Percentiles rank a stretch among this genome's conserved stretches.
Evolutionary conservation across 306 rosid species (phyloP).

Genomic region (Rosa persica): DNA sequence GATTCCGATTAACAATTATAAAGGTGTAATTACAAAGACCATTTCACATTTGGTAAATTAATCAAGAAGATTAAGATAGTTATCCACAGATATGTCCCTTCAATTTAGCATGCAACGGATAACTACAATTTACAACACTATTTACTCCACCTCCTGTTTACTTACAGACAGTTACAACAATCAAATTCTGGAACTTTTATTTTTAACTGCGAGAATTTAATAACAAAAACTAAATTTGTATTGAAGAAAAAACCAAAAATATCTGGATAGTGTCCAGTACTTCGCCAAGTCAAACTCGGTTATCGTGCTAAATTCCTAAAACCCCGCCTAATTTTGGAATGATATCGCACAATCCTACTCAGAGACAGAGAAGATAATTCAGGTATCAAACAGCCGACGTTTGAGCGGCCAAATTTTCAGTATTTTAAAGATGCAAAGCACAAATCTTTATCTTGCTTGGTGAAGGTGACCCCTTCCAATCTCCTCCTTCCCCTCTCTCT

Average conservation of each 20-base stretch:
- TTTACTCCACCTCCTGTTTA: background rate
- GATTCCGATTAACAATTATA: background rate
- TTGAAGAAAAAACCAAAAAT: background rate
- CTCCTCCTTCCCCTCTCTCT: background rate
- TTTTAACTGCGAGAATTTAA: background rate
- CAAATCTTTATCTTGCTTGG: background rate
- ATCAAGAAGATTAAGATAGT: background rate
- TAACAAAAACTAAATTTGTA: background rate
- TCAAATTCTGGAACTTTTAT: background rate
- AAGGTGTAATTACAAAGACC: too few relatives aligned
- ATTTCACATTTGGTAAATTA: too few relatives aligned
- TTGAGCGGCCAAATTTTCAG: background rate
- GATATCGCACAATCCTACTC: background rate
- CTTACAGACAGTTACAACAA: background rate
- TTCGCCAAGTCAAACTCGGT: slow-evolving; percentile 1
- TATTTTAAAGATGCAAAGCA: background rate
- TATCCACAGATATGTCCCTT: background rate
- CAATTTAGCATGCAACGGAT: background rate
- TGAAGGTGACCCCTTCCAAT: background rate
- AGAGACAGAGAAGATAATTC: background rate
- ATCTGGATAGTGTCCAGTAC: background rate
- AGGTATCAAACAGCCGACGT: slow-evolving; percentile 8
- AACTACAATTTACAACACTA: background rate
- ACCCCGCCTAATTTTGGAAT: slow-evolving; percentile 18
- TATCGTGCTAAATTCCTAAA: slow-evolving; percentile 18